Evolutionary conservation across 305 asterid genomes (phyloP).

Genomic region (Petunia hybrid): DNA sequence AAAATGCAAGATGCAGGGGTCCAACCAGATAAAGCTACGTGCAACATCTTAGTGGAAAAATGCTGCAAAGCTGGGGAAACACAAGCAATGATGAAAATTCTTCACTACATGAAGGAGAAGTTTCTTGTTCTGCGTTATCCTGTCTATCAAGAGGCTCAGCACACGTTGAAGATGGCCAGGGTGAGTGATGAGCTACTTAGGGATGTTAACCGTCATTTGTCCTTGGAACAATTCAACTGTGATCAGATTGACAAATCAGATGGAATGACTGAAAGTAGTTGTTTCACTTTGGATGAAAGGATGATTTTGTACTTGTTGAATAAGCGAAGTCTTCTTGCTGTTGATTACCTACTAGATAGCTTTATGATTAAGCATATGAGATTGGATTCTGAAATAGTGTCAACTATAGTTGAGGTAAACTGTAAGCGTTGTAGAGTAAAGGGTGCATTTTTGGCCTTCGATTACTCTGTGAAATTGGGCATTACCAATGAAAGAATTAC

Average conservation of each 20-base stretch:
- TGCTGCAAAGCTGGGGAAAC: constrained; percentile 66
- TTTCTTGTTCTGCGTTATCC: constrained; percentile 77
- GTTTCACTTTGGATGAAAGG: constrained; percentile 47
- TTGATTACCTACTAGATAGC: constrained; percentile 67
- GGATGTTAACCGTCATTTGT: constrained; percentile 76
- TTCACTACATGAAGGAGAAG: constrained; percentile 79
- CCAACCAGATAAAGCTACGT: constrained; percentile 91
- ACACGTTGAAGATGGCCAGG: constrained; percentile 55
- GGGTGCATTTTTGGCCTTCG: constrained; percentile 73
- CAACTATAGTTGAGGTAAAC: constrained; percentile 65
- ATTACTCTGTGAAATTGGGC: constrained; percentile 55
- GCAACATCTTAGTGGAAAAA: constrained; percentile 79
- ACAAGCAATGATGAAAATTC: constrained; percentile 65
- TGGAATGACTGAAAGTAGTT: constrained; percentile 30
- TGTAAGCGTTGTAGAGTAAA: constrained; percentile 46
- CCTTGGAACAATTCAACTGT: constrained; percentile 43
- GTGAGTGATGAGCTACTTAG: constrained; percentile 64
- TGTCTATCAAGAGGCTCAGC: constrained; percentile 68
- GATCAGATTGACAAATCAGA: constrained; percentile 32
- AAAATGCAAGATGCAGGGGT: constrained; percentile 88
- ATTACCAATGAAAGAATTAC: constrained; percentile 56
- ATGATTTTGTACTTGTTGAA: constrained; percentile 53
- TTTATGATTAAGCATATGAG: constrained; percentile 50
- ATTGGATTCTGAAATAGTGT: constrained; percentile 55
- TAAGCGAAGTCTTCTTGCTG: constrained; percentile 63